Conservation (phyloP, 2,329 filamentous ascomycete species). For the Lachnellula hyalina region DNA sequence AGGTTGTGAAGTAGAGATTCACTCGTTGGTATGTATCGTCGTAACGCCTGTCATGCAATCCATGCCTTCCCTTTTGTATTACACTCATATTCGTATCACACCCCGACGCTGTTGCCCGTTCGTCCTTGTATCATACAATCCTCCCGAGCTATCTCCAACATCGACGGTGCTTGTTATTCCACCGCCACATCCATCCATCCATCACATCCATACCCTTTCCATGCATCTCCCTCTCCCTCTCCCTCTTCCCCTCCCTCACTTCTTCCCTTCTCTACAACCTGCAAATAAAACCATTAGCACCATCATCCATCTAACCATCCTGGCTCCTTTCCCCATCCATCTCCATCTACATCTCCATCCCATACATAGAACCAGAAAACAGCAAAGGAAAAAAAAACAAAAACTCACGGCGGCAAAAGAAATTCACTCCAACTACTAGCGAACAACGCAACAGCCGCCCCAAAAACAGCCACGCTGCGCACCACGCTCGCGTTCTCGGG, state of each 20-base stretch:
- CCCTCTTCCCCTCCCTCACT: background rate
- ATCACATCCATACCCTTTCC: background rate
- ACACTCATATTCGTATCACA: background rate
- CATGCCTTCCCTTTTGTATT: background rate
- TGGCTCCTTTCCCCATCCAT: background rate
- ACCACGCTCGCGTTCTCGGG: constrained; percentile 66
- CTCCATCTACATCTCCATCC: background rate
- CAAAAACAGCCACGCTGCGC: constrained; percentile 62
- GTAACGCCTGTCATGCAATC: constrained; percentile 14
- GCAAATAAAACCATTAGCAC: background rate
- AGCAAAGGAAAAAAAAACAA: background rate
- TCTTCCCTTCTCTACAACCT: background rate
- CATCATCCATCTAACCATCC: background rate
- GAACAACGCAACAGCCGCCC: constrained; percentile 60
- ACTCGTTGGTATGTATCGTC: constrained; percentile 7
- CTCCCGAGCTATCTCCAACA: background rate
- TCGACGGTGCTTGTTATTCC: background rate
- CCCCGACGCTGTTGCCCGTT: background rate
- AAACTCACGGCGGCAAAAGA: constrained; percentile 54
- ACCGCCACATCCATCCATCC: background rate
- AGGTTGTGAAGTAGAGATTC: constrained; percentile 16
- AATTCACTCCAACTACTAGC: constrained; percentile 63
- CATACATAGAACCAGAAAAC: background rate
- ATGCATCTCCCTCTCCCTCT: background rate
- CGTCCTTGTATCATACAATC: background rate